Base-by-base conservation (phyloP, 345 rosid genomes). In the Passiflora organensis region DNA sequence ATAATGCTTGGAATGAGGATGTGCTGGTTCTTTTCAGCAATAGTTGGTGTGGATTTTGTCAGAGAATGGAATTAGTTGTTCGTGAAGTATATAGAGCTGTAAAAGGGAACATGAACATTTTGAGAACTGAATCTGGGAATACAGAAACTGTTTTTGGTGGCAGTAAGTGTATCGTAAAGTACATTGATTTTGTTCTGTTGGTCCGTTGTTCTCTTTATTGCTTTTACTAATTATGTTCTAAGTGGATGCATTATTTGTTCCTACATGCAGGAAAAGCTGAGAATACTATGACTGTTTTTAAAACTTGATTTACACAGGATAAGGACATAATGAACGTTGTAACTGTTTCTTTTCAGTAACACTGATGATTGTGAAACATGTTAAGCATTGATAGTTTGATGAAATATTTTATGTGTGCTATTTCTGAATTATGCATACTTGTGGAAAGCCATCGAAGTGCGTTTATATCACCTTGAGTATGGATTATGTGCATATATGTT, bases 1-100 rank as follows among this genome's bases (percentile, higher is more conserved):
- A 67, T 5, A 53, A 60, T 62, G 76, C 78, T 21, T 60, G 74
- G 79, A 76, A 74, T 63, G 77, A 78, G 73, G 96, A 91, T 80
- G 86, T 88, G 65, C 66, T 91, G 64, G 96, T 91, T 57, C 90
- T 88, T 46, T 91, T 91, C 68, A 84, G 85, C 75, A 82, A 70
- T 63, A 74, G 64, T 10, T 88, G 95, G 96, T 88, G 96, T 72
- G 98, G 91, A 20, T 88, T 91, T 76, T 91, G 98, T 69, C 95
- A 82, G 76, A 81, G 95, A 80, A 88, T 84, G 95, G 96, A 82
- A 63, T 80, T 86, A 64, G 83, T 80, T 70, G 82, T 88, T 60
- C 82, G 91, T 64, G 98, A 88, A 76, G 89, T 82, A 22, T 74
- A 78, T 72, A 78, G 82, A 54, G 81, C 93, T 38, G 56, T 86